Evolutionary conservation across 2,329 filamentous ascomycete species (phyloP), one percentile per base, ranked within the genome.

Genomic region (Venturia aucupariae): DNA sequence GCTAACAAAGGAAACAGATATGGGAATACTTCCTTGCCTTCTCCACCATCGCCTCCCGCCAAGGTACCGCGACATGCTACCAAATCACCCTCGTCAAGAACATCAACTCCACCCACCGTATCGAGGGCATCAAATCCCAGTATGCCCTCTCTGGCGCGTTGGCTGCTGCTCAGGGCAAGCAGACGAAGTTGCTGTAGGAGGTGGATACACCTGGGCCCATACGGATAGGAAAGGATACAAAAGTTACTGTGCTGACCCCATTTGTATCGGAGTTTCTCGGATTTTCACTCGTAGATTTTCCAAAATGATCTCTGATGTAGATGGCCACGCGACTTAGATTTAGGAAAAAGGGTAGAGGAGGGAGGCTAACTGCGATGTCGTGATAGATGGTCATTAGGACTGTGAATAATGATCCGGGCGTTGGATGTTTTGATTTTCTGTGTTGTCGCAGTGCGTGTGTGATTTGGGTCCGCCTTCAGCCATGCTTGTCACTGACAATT

Each of bases 21-120:
- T 95, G 91, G 91, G 90, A 95, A 74, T 91, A 86, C 78, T 96
- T 96, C 85, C 84, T 95, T 67, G 90, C 90, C 68, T 92, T 86
- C 76, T 90, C 89, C 22, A 90, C 87, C 73, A 95, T 96, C 75
- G 85, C 85, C 72, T 90, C 90, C 32, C 87, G 91, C 73, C 90
- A 95, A 77, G 91, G 91, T 69, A 82, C 84, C 69, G 91, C 90
- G 64, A 91, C 90, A 39, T 94, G 90, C 82, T 95, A 86, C 81
- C 91, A 95, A 80, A 89, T 96, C 71, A 87, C 87, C 22, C 80
- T 91, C 66, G 89, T 93, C 76, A 95, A 95, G 86, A 95, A 95
- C 80, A 83, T 95, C 77, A 95, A 95, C 80, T 86, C 88, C 42
- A 90, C 86, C 39, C 90, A 95, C 79, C 88, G 91, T 69, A 79